Evolutionary conservation across 352 stramenopile species (phyloP), one percentile per base, ranked within the genome.

Genomic region (Plasmopara viticola): DNA sequence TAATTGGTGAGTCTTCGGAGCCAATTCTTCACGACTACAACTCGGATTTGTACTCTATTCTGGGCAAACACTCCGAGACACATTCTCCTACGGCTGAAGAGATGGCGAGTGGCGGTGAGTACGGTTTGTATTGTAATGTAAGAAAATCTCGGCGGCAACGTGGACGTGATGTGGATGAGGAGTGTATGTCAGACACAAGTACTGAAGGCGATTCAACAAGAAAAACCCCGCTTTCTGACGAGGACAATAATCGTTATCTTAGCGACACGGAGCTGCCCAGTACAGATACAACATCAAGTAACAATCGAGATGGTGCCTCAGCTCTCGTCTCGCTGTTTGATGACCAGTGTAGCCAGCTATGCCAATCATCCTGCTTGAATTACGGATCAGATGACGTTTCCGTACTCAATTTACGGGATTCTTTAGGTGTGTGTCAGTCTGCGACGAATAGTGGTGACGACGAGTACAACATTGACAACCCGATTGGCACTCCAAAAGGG

Each of bases 121-220:
- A 70, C 34, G 57, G 65, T 12, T 80, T 75, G 33, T 63, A 54
- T 38, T 79, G 74, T 45, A 59, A 78, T 9, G 47, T 68, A 15
- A 46, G 66, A 14, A 83, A 83, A 49, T 62, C 60, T 3, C 44
- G 47, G 38, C 60, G 60, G 8, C 63, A 69, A 18, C 50, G 67
- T 28, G 65, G 67, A 46, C 60, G 64, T 50, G 58, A 44, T 29
- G 52, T 67, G 31, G 72, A 83, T 20, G 72, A 83, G 28, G 72
- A 83, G 58, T 83, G 70, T 53, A 79, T 83, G 56, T 83, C 72
- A 5, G 65, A 83, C 49, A 74, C 72, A 7, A 80, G 67, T 44
- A 83, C 70, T 15, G 72, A 83, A 48, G 60, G 53, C 10, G 64
- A 66, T 6, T 67, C 56, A 5, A 37, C 73, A 12, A 52, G 60